phyloP scores from a whole-genome alignment of 345 rosid genomes.

The Rhodamnia argentea region DNA sequence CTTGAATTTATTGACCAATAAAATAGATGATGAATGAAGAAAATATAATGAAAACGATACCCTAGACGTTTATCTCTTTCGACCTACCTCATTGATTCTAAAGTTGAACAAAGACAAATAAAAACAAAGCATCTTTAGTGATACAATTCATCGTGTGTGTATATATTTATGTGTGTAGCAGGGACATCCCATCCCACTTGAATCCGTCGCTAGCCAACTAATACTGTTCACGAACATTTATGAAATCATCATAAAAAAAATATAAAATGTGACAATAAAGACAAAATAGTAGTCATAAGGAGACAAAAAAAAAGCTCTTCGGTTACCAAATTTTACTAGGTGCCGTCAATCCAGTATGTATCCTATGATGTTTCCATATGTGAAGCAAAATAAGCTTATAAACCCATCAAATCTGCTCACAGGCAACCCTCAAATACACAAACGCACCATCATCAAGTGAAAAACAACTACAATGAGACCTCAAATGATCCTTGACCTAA shows the following conservation, averaged over 20 bases:
- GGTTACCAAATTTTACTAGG: neutral
- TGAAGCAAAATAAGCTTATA: neutral
- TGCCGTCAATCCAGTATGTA: neutral
- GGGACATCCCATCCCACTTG: neutral
- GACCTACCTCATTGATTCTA: too few relatives aligned
- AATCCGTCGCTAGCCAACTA: neutral
- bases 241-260: neutral
- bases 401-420: neutral
- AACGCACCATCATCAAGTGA: neutral
- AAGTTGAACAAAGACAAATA: too few relatives aligned
- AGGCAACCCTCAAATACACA: neutral
- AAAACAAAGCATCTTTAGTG: too few relatives aligned
- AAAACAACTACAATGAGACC: neutral
- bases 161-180: too few relatives aligned
- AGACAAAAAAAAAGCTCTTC: neutral
- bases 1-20: too few relatives aligned
- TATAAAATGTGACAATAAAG: neutral
- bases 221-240: neutral
- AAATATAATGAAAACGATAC: too few relatives aligned
- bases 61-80: too few relatives aligned
- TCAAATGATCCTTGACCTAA: neutral
- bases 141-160: too few relatives aligned
- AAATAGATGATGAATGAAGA: too few relatives aligned
- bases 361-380: neutral
- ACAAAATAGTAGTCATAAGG: fast-evolving